Base-by-base conservation (phyloP, 306 rosid genomes). In the Medicago truncatula region DNA sequence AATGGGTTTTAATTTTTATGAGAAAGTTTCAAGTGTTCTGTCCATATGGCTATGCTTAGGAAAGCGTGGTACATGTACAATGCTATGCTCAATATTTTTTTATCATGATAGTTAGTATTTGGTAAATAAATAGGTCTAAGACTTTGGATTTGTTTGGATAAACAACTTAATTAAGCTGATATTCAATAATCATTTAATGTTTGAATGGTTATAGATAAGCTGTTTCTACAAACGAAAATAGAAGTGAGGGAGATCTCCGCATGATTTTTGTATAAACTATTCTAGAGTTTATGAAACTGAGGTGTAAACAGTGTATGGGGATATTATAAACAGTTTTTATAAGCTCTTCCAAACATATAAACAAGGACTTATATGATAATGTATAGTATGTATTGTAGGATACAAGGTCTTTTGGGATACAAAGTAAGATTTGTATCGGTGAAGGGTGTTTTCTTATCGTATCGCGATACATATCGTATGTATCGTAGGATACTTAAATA, bases 21-120 rank as follows among this genome's bases (percentile, higher is more conserved):
- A 71, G 15, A 65, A 60, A 72, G 21, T 15, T 65, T 66, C 6
- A 10, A 43, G 44, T 50, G 28, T 10, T 74, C 73, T 73, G 28
- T 68, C 53, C 41, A 49, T 40, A 13, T 62, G 80, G 67, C 12
- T 49, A 40, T 40, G 75, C 39, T 17, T 46, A 18, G 53, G 41
- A 18, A 44, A 50, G n/a, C 36, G 28, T n/a, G 31, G 4, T 28
- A 28, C 34, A 28, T 28, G 70, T 16, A 21, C 52, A 70, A 57
- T 49, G 56, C 71, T 49, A 21, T 38, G 43, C 17, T 36, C 64
- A n/a, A n/a, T 47, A 31, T 70, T n/a, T 7, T 36, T 36, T 47
- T 15, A 61, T 60, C 18, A 39, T 39, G 76, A 53, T 53, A 28
- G 34, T 28, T 28, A 4, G 34, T 28, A 28, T 28, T 28, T 28